Percentiles rank a stretch among this genome's conserved stretches.
These are phyloP conservation scores for Noccaea caerulescens DNA, from an alignment of 345 rosid genomes.

Conservation along the genomic window DNA sequence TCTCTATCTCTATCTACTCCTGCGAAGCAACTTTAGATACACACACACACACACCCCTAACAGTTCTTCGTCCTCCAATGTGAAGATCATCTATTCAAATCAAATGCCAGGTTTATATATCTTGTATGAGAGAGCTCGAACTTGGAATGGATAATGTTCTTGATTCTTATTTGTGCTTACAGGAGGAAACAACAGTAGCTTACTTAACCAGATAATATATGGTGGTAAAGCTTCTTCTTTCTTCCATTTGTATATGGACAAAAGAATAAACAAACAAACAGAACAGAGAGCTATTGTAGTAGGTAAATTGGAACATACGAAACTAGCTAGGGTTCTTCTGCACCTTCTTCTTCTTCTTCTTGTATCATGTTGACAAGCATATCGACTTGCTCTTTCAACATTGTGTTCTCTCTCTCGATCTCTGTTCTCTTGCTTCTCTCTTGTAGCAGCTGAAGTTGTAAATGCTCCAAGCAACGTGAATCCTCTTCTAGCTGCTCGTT, in stretches of 20 bases:
- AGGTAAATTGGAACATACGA: background rate
- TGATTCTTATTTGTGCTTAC: slow-evolving; percentile 22
- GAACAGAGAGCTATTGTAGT: slow-evolving; percentile 12
- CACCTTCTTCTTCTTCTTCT: slow-evolving; percentile 61
- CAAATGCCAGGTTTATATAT: slow-evolving; percentile 10
- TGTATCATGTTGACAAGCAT: slow-evolving; percentile 87
- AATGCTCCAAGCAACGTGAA: slow-evolving; percentile 73
- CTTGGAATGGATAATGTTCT: slow-evolving; percentile 11
- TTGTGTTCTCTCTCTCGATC: slow-evolving; percentile 76
- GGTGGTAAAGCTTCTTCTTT: slow-evolving; percentile 32
- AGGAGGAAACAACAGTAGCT: slow-evolving; percentile 29
- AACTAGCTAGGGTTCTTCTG: slow-evolving; percentile 52
- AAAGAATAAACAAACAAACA: slow-evolving; percentile 49
- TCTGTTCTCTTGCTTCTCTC: slow-evolving; percentile 77
- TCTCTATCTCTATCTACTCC: background rate
- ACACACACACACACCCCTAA: slow-evolving; percentile 9
- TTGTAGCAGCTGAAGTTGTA: slow-evolving; percentile 79
- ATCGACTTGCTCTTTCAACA: slow-evolving; percentile 79
- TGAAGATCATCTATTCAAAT: background rate
- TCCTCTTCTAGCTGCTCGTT: slow-evolving; percentile 96
- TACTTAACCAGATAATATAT: slow-evolving; percentile 39
- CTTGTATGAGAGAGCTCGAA: slow-evolving; percentile 22
- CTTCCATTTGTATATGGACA: slow-evolving; percentile 37
- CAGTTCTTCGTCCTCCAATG: slow-evolving; percentile 7
- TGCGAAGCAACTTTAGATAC: slow-evolving; percentile 22